Conservation (phyloP, 257 asterid species). For the Prunella vulgaris region DNA sequence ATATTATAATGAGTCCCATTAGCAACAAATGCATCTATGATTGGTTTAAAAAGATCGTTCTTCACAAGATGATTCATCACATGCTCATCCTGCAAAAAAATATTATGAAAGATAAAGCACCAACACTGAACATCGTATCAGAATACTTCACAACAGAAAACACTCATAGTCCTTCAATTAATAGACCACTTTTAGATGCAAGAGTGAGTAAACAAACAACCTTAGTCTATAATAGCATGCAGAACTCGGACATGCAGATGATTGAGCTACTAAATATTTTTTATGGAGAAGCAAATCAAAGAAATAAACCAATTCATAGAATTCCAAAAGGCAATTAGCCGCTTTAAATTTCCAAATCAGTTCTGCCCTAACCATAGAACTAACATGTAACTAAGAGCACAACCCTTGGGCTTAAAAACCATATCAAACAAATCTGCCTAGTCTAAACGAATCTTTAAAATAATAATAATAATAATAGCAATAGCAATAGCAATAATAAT, state of each 20-base stretch:
- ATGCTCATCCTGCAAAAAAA: conserved; percentile 83
- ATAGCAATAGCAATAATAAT: no score
- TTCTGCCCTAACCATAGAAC: no score
- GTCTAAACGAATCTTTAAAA: no score
- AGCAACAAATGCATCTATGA: conserved; percentile 75
- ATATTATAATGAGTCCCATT: conserved; percentile 93
- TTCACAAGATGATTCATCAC: conserved; percentile 72
- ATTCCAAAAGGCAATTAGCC: no score
- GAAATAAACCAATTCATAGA: no score
- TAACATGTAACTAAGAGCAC: no score
- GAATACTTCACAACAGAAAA: conserved; percentile 5
- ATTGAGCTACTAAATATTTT: not conserved
- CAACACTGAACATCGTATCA: not conserved
- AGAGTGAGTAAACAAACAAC: conserved; percentile 1
- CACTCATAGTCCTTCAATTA: not conserved
- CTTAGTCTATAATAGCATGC: not conserved
- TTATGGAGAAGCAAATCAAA: no score
- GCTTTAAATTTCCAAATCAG: no score
- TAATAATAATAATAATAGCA: no score
- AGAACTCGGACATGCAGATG: not conserved
- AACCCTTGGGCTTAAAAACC: no score
- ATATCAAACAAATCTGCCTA: no score
- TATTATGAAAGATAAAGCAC: not conserved
- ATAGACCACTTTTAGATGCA: not conserved
- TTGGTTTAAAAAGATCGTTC: conserved; percentile 77